Percentiles rank a stretch among this genome's conserved stretches.
phyloP scores from a whole-genome alignment of 176 grass and related monocot species.

The Carex scoparia region DNA sequence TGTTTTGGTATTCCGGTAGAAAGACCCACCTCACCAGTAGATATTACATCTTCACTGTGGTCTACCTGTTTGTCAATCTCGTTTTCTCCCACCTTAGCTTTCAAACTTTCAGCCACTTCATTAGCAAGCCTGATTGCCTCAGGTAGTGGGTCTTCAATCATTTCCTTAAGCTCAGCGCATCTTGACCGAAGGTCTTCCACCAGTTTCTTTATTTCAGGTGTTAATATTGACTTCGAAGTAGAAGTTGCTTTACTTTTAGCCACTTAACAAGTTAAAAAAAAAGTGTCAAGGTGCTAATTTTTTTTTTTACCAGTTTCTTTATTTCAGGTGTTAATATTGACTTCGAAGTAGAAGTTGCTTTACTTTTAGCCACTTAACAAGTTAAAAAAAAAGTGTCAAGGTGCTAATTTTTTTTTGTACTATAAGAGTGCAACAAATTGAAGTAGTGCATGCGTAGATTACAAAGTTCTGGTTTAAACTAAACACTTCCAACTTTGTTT shows the following conservation, averaged over 20 bases:
- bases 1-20: neutral
- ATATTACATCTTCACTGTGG: constrained; percentile 6
- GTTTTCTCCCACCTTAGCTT: neutral
- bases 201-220: constrained; percentile 8
- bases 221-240: neutral
- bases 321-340: constrained; percentile 6
- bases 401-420: neutral
- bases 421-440: neutral
- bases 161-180: neutral
- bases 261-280: neutral
- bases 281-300: too few relatives aligned
- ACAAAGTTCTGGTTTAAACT: neutral
- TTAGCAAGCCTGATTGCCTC: constrained; percentile 14
- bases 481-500: neutral
- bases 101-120: constrained; percentile 5
- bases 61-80: neutral
- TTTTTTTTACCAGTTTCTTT: neutral
- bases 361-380: neutral
- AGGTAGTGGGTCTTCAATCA: neutral
- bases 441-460: neutral
- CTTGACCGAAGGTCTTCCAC: neutral
- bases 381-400: neutral
- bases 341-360: neutral
- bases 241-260: neutral
- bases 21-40: neutral